Evolutionary conservation across 805 yeast species (phyloP).

Genomic region (Dipodascus geniculatus): DNA sequence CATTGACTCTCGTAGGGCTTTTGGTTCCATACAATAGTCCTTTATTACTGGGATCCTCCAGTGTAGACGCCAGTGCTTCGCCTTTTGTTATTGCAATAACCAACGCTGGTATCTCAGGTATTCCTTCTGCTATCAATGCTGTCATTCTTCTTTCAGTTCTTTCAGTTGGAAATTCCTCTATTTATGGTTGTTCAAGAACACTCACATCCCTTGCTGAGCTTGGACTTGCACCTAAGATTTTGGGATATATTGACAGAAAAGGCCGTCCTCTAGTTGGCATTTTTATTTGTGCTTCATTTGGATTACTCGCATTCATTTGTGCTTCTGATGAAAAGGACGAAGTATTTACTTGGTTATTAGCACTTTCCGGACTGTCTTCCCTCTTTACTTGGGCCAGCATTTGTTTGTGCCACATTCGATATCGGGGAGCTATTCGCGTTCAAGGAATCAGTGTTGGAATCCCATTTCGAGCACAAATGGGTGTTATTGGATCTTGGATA

Average conservation of each 20-base stretch:
- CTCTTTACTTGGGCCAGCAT: conserved; percentile 55
- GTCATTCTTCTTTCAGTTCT: conserved; percentile 55
- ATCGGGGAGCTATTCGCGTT: conserved; percentile 46
- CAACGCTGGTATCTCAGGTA: conserved; percentile 50
- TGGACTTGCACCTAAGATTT: conserved; percentile 48
- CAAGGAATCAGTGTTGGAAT: conserved; percentile 53
- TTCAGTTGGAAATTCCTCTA: conserved; percentile 65
- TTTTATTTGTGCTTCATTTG: conserved; percentile 38
- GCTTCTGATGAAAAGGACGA: conserved; percentile 37
- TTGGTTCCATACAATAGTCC: conserved; percentile 51
- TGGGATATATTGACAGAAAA: conserved; percentile 49
- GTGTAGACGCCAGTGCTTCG: conserved; percentile 54
- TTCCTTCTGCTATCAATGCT: conserved; percentile 56
- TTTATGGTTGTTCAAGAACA: conserved; percentile 58
- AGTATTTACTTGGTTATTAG: conserved; percentile 54
- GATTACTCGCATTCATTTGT: conserved; percentile 45
- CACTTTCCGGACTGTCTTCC: conserved; percentile 51
- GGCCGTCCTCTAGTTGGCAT: conserved; percentile 60
- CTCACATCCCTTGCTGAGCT: conserved; percentile 50
- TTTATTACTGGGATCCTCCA: conserved; percentile 35
- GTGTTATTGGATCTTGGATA: conserved; percentile 48
- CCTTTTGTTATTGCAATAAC: conserved; percentile 68
- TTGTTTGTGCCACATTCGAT: conserved; percentile 47
- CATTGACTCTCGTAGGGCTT: conserved; percentile 45
- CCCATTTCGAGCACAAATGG: conserved; percentile 49